Evolutionary conservation across 306 rosid species (phyloP).

Genomic region (Dalbergia cultrata): DNA sequence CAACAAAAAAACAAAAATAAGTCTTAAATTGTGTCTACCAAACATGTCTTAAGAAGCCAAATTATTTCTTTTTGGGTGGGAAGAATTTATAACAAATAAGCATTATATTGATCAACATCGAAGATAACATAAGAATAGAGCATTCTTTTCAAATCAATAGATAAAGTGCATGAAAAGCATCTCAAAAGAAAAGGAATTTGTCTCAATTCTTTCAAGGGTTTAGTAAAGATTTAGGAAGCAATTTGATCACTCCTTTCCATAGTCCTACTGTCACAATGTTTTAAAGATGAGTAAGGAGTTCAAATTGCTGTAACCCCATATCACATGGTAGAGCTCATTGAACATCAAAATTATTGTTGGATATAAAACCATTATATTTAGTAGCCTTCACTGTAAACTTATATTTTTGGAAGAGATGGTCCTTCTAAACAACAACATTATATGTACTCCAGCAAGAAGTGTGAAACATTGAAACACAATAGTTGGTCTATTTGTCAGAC

Average conservation of each 20-base stretch:
- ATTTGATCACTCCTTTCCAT: neutral
- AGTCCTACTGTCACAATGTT: neutral
- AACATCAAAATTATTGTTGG: neutral
- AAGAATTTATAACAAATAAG: too few species aligned
- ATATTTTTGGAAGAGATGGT: neutral
- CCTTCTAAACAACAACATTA: neutral
- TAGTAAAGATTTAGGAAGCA: constrained; percentile 3
- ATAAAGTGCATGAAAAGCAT: neutral
- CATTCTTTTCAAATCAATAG: constrained; percentile 5
- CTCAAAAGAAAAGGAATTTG: neutral
- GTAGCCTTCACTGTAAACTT: neutral
- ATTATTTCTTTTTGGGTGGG: too few species aligned
- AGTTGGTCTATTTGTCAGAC: neutral
- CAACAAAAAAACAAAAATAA: too few species aligned
- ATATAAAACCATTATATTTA: neutral
- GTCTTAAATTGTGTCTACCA: too few species aligned
- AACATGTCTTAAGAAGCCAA: too few species aligned
- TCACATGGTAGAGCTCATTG: neutral
- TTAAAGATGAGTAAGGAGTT: neutral
- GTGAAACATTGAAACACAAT: neutral
- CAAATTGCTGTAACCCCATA: neutral
- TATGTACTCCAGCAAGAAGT: neutral
- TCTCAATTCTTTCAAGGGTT: neutral
- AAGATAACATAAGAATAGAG: neutral
- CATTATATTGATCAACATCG: neutral